These are phyloP conservation scores for Ogataea thermomethanolica DNA, from an alignment of 805 yeast genomes.

Conservation along the genomic window DNA sequence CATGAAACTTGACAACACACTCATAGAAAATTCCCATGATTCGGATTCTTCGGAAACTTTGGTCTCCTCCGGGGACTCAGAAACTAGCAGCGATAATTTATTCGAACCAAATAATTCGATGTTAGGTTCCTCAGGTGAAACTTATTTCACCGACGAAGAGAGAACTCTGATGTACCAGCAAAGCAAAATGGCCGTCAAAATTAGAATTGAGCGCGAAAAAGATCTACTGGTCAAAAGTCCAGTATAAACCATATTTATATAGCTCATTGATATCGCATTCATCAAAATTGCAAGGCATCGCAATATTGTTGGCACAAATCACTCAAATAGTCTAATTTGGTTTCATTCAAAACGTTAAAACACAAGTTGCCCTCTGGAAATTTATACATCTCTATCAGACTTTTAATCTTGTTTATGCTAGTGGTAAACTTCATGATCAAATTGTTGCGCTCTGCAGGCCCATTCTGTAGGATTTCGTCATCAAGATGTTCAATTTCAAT, in stretches of 20 bases:
- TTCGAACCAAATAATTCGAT: slow-evolving; percentile 8
- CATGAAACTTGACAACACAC: slow-evolving; percentile 21
- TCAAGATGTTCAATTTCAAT: slow-evolving; percentile 52
- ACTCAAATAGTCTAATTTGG: slow-evolving; percentile 35
- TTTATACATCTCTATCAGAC: slow-evolving; percentile 29
- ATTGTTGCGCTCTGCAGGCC: slow-evolving; percentile 21
- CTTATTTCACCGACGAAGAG: slow-evolving; percentile 25
- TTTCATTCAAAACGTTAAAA: slow-evolving; percentile 36
- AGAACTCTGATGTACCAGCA: slow-evolving; percentile 29
- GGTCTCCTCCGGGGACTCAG: slow-evolving; percentile 7
- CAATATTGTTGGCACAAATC: slow-evolving; percentile 40
- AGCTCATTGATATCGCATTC: not conserved
- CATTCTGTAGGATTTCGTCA: slow-evolving; percentile 17
- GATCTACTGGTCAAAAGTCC: slow-evolving; percentile 7
- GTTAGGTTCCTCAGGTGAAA: slow-evolving; percentile 12
- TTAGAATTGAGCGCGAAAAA: slow-evolving; percentile 35
- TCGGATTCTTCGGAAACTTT: slow-evolving; percentile 17
- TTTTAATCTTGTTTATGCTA: slow-evolving; percentile 34
- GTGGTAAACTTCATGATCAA: slow-evolving; percentile 32
- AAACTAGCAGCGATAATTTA: slow-evolving; percentile 9
- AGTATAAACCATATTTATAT: slow-evolving; percentile 3
- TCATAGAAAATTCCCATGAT: slow-evolving; percentile 11
- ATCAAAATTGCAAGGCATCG: slow-evolving; percentile 36
- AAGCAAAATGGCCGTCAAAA: slow-evolving; percentile 32
- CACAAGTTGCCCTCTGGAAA: slow-evolving; percentile 37